These are phyloP conservation scores for Chloroidium sp. DNA, from an alignment of 163 green algal species.

Conservation along the genomic window DNA sequence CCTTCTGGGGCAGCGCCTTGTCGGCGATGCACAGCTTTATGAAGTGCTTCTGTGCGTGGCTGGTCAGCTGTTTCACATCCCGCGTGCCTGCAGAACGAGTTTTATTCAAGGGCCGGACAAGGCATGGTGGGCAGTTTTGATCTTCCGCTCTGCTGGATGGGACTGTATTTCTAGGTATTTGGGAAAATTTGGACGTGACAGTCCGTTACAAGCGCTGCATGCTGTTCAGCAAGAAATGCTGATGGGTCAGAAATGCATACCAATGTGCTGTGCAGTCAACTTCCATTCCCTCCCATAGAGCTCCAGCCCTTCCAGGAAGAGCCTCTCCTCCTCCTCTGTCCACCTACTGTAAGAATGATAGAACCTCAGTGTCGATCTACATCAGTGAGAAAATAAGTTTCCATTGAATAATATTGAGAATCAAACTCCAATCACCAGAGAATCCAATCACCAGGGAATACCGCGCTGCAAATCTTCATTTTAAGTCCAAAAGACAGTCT, in stretches of 20 bases:
- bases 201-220: neutral
- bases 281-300: conserved; percentile 18
- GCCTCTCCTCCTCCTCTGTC: conserved; percentile 58
- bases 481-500: no score
- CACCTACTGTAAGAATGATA: conserved; percentile 20
- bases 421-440: no score
- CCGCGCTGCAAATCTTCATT: no score
- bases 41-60: conserved; percentile 75
- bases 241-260: neutral
- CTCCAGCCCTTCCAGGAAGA: conserved; percentile 52
- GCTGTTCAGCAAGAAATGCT: no score
- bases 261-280: neutral
- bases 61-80: conserved; percentile 47
- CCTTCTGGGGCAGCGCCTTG: conserved; percentile 56
- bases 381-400: no score
- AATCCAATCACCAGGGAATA: no score
- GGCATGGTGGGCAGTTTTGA: no score
- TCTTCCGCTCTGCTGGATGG: neutral
- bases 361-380: no score
- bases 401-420: no score
- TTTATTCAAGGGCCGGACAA: no score
- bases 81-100: neutral
- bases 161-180: neutral
- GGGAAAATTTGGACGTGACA: neutral
- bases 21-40: conserved; percentile 68